A percentile compares a stretch with the other conserved stretches of the same genome.
Evolutionary conservation across 192 early-diverging fungal species (phyloP).

Genomic region (Lunasporangiospora selenospora): DNA sequence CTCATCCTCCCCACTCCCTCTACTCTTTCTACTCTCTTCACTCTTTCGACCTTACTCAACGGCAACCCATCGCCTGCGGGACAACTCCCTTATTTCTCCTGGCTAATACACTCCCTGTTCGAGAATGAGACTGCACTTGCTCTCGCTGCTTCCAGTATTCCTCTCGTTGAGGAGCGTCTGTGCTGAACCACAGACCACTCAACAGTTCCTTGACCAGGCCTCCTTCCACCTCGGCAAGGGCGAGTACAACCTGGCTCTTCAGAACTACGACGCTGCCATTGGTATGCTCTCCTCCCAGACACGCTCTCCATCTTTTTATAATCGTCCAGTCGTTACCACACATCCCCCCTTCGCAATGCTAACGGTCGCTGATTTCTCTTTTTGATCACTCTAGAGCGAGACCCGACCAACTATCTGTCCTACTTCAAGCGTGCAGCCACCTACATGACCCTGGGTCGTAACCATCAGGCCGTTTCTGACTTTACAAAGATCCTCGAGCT

Average conservation of each 20-base stretch:
- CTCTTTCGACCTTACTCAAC: background rate
- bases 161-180: constrained; percentile 26
- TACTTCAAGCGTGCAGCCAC: constrained; percentile 89
- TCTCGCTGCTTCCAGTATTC: constrained; percentile 32
- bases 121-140: constrained; percentile 36
- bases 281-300: constrained; percentile 48
- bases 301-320: background rate
- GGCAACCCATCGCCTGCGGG: background rate
- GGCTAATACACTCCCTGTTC: background rate
- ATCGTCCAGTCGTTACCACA: background rate
- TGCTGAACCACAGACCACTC: constrained; percentile 40
- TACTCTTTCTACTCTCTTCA: background rate
- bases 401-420: constrained; percentile 85
- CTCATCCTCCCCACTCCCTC: background rate
- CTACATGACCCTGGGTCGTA: constrained; percentile 77
- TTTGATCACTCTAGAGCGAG: constrained; percentile 53
- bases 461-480: constrained; percentile 78
- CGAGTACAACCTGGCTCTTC: constrained; percentile 65
- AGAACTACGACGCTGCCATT: constrained; percentile 69
- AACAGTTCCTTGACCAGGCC: constrained; percentile 54
- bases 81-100: background rate
- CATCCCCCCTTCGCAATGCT: too few relatives aligned
- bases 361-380: too few relatives aligned
- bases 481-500: constrained; percentile 80
- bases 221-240: constrained; percentile 46